These are phyloP conservation scores for Hypomontagnella monticulosa DNA, from an alignment of 495 filamentous ascomycete genomes.

Conservation along the genomic window DNA sequence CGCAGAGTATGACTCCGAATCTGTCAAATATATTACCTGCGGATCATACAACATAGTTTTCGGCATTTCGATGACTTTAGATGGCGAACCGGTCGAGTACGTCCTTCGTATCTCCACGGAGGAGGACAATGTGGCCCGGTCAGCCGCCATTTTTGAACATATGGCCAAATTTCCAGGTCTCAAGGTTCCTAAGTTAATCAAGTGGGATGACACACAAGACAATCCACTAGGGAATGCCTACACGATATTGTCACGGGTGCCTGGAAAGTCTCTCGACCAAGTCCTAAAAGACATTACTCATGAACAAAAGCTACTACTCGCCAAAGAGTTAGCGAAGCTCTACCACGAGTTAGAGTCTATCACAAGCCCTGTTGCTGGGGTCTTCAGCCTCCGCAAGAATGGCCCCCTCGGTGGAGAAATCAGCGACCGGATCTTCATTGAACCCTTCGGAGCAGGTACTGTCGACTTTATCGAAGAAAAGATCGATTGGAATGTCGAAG, in stretches of 20 bases:
- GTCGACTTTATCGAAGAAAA: too few relatives aligned
- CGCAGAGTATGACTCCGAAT: not conserved
- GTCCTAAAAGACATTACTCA: constrained; percentile 10
- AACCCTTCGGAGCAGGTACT: not conserved
- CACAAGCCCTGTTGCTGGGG: constrained; percentile 8
- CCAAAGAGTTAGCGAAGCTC: constrained; percentile 10
- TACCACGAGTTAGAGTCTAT: constrained; percentile 11
- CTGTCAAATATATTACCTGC: constrained; percentile 6
- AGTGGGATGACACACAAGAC: constrained; percentile 12
- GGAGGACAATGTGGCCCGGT: too few relatives aligned
- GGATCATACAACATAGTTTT: constrained; percentile 14
- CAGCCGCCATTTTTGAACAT: constrained; percentile 1
- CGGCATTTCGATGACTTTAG: constrained; percentile 10
- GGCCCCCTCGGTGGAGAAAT: too few relatives aligned
- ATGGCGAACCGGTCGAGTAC: not conserved
- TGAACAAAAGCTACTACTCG: constrained; percentile 17
- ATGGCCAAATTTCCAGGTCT: constrained; percentile 6
- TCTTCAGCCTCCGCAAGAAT: not conserved
- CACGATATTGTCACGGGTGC: constrained; percentile 14
- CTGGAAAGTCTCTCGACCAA: constrained; percentile 4
- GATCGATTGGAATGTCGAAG: too few relatives aligned
- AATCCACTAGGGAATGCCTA: constrained; percentile 12
- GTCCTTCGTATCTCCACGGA: constrained; percentile 15
- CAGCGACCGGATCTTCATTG: not conserved
- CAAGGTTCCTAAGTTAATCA: constrained; percentile 17